Conservation (phyloP, 306 rosid species). For the Gynostemma pentaphyllum region DNA sequence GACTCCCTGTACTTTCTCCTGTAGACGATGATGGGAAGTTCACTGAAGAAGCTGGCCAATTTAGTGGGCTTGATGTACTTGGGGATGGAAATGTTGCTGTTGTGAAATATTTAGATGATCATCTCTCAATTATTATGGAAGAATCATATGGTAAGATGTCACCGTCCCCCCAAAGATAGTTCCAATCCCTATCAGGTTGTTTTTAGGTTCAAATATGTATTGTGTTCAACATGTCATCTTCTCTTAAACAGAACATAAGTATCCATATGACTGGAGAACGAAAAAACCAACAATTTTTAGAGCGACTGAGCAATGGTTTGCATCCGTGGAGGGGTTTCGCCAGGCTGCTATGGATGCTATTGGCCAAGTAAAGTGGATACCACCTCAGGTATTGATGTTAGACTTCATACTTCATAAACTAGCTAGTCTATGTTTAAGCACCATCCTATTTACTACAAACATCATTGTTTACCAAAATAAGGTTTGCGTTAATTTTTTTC, state of each 20-base stretch:
- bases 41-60: constrained; percentile 94
- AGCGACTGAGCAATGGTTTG: constrained; percentile 99
- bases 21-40: constrained; percentile 82
- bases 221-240: constrained; percentile 14
- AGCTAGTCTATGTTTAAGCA: neutral
- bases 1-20: constrained; percentile 76
- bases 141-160: constrained; percentile 62
- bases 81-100: constrained; percentile 81
- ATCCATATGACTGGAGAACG: constrained; percentile 98
- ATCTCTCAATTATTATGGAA: constrained; percentile 68
- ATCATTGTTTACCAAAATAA: neutral
- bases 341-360: constrained; percentile 72
- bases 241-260: constrained; percentile 71
- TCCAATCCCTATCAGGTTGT: neutral
- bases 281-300: constrained; percentile 94
- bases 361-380: constrained; percentile 78
- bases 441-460: neutral
- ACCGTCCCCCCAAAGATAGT: neutral
- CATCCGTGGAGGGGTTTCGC: constrained; percentile 96
- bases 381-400: constrained; percentile 60
- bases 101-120: constrained; percentile 70
- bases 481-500: neutral
- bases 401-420: neutral
- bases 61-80: constrained; percentile 91
- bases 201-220: neutral